Conservation (phyloP, 257 asterid genomes). For the Ocimum tenuiflorum region DNA sequence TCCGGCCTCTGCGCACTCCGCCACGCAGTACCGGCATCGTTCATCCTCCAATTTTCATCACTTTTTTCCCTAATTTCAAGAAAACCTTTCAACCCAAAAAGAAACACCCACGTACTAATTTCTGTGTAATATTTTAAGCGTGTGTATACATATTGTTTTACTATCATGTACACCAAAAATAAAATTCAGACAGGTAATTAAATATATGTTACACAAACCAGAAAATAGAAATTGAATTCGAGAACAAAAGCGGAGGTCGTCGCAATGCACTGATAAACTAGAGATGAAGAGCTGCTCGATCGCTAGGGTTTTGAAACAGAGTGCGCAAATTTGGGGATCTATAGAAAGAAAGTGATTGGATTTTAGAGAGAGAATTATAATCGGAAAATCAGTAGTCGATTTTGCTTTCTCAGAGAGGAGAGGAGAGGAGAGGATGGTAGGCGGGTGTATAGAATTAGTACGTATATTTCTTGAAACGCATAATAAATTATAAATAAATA, state of each 20-base stretch:
- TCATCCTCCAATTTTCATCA: slow-evolving; percentile 62
- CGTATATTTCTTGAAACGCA: background rate
- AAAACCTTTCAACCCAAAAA: background rate
- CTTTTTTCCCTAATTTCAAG: slow-evolving; percentile 22
- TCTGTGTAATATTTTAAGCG: background rate
- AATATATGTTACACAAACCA: slow-evolving; percentile 16
- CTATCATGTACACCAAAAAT: background rate
- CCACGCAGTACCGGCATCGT: slow-evolving; percentile 78
- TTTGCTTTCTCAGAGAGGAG: slow-evolving; percentile 18
- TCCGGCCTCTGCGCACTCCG: slow-evolving; percentile 69
- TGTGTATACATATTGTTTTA: background rate
- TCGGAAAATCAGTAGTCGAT: slow-evolving; percentile 19
- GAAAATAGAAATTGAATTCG: slow-evolving; percentile 9
- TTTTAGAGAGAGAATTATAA: slow-evolving; percentile 12
- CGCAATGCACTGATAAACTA: slow-evolving; percentile 17
- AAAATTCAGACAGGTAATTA: background rate
- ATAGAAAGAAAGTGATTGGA: slow-evolving; percentile 16
- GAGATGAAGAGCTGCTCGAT: slow-evolving; percentile 13
- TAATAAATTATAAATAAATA: too few species aligned
- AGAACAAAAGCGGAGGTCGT: slow-evolving; percentile 19
- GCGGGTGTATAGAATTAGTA: slow-evolving; percentile 16
- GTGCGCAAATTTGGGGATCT: slow-evolving; percentile 36
- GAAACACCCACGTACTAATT: background rate
- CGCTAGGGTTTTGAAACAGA: slow-evolving; percentile 23
- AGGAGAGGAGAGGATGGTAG: background rate